Conservation (phyloP, 2,329 filamentous ascomycete genomes). For the Fusarium anguioides region DNA sequence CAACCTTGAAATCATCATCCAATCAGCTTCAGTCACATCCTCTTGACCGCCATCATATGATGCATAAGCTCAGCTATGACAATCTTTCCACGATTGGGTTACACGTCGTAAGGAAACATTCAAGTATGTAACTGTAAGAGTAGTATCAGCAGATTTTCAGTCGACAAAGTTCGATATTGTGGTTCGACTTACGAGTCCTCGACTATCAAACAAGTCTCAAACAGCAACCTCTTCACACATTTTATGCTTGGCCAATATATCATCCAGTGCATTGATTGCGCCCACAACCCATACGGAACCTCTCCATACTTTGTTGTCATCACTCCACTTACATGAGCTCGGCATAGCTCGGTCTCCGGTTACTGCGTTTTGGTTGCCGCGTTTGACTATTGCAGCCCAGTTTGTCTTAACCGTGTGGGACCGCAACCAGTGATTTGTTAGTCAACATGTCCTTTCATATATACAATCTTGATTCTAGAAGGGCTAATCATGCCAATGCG, state of each 20-base stretch:
- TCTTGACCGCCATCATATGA: conserved; percentile 5
- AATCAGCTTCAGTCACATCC: conserved; percentile 5
- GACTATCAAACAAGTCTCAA: conserved; percentile 1
- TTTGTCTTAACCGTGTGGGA: neutral
- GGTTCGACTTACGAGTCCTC: neutral
- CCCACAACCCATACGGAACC: neutral
- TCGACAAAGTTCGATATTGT: neutral
- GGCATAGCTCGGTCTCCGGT: neutral
- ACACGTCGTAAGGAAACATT: neutral
- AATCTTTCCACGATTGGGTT: neutral
- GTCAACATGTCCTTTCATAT: neutral
- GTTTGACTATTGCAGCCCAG: neutral
- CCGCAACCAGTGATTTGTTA: neutral
- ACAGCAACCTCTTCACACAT: neutral
- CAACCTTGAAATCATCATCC: neutral
- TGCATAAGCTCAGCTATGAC: neutral
- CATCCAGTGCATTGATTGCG: too few species aligned
- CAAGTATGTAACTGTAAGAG: neutral
- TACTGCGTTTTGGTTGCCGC: too few species aligned
- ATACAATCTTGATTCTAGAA: neutral
- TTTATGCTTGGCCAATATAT: neutral
- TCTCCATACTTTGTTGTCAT: neutral
- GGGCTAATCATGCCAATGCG: neutral
- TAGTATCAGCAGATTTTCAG: neutral
- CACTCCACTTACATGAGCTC: neutral